These are phyloP conservation scores for Hypoxylon lienhwacheense DNA, from an alignment of 495 filamentous ascomycete genomes.

Conservation along the genomic window DNA sequence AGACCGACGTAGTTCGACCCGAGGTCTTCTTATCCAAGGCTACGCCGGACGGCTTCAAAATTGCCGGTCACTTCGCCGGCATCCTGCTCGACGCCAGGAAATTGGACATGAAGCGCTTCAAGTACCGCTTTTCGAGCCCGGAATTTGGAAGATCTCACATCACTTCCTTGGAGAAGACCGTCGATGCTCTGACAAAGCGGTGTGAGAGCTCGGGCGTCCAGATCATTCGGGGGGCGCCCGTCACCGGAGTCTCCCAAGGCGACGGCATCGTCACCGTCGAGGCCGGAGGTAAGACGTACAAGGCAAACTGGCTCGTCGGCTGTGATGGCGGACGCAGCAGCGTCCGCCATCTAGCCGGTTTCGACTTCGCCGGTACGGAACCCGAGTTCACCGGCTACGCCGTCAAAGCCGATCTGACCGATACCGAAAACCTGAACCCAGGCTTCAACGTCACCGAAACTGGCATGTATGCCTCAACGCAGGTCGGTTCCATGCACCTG, in stretches of 20 bases:
- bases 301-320: constrained; percentile 38
- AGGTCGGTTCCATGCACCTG: constrained; percentile 5
- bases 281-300: constrained; percentile 16
- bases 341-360: constrained; percentile 34
- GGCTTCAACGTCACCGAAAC: constrained; percentile 29
- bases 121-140: constrained; percentile 35
- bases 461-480: constrained; percentile 28
- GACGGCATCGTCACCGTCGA: constrained; percentile 24
- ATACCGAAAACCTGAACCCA: constrained; percentile 24
- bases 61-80: constrained; percentile 42
- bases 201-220: constrained; percentile 35
- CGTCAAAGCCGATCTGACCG: constrained; percentile 29
- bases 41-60: constrained; percentile 21
- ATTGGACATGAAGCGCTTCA: constrained; percentile 32
- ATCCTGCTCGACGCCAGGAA: constrained; percentile 34
- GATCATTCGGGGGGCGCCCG: constrained; percentile 32
- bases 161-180: constrained; percentile 19
- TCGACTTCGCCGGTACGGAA: constrained; percentile 36
- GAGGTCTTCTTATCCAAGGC: neutral
- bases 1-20: constrained; percentile 2
- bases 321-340: constrained; percentile 42
- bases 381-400: constrained; percentile 30
- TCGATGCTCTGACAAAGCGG: constrained; percentile 26
- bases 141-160: constrained; percentile 12
- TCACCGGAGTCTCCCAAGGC: constrained; percentile 20